These are phyloP conservation scores for Debaryomyces subglobosus DNA, from an alignment of 1,139 yeast genomes.

Conservation along the genomic window DNA sequence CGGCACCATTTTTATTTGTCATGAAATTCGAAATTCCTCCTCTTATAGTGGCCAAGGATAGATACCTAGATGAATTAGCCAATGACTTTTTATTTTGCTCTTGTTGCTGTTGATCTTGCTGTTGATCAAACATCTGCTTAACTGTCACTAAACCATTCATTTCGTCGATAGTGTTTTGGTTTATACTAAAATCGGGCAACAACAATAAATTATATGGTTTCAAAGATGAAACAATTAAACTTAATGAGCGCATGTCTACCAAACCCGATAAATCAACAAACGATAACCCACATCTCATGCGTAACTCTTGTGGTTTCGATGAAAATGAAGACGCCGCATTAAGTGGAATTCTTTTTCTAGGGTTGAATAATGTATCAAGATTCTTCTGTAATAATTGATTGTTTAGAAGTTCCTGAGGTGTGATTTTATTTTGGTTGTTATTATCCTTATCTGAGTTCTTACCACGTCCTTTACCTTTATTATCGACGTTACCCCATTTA, in stretches of 20 bases:
- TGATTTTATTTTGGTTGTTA: slow-evolving; percentile 32
- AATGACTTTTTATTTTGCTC: slow-evolving; percentile 27
- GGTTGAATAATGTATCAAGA: slow-evolving; percentile 62
- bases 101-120: slow-evolving; percentile 31
- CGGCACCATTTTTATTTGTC: slow-evolving; percentile 17
- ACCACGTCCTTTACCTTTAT: slow-evolving; percentile 21
- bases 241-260: slow-evolving; percentile 81
- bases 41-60: slow-evolving; percentile 39
- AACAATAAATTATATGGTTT: slow-evolving; percentile 78
- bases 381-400: slow-evolving; percentile 46
- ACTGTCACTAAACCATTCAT: slow-evolving; percentile 34
- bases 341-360: slow-evolving; percentile 48
- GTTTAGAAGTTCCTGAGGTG: slow-evolving; percentile 50
- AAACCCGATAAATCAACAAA: slow-evolving; percentile 84
- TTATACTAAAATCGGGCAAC: slow-evolving; percentile 47
- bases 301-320: slow-evolving; percentile 36
- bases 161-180: slow-evolving; percentile 20
- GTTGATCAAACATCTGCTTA: slow-evolving; percentile 34
- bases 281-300: slow-evolving; percentile 69
- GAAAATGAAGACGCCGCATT: slow-evolving; percentile 22
- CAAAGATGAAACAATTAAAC: slow-evolving; percentile 75
- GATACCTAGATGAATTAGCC: slow-evolving; percentile 31
- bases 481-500: slow-evolving; percentile 33
- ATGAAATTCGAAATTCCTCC: slow-evolving; percentile 30
- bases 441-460: slow-evolving; percentile 24